Base-by-base conservation (phyloP, 2,329 filamentous ascomycete species). In the Xylariomycetidae sp. region DNA sequence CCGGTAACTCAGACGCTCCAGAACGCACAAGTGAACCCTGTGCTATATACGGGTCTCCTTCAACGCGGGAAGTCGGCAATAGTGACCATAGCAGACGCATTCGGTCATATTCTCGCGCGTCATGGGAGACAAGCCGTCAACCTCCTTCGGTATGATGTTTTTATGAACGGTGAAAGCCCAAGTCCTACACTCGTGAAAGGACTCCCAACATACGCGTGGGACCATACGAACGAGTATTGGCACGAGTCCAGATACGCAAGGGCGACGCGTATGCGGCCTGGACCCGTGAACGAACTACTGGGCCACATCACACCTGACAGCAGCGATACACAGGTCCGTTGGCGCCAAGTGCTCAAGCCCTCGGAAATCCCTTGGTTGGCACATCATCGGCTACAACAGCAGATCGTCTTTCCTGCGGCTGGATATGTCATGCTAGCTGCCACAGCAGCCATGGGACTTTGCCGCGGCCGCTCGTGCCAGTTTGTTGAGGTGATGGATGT, bases 1-100 rank as follows among this genome's bases (percentile, higher is more conserved):
- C 65, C 67, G 0, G 53, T 57, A 0, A 48, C 38, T 3, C 54
- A 65, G 32, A 64, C 51, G 1, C 46, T 63, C 19, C 47, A 54
- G n/a, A 44, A 40, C 4, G 38, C 34, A 1, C 25, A 27, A 6
- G 34, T 38, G 5, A 24, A 33, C 2, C 23, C 34, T 1, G 27
- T 58, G 1, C 53, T 53, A 0, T 65, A 65, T 38, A 40, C 44
- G 0, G 55, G 57, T 2, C 19, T 60, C 0, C 49, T 65, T 0
- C 35, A 46, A 7, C 46, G 63, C 15, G 50, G 48, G 0, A 40
- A 47, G 13, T 48, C 56, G 8, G 57, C 48, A 4, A 19, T 52
- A 2, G 37, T 39, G 13, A 34, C 40, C 0, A 31, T 48, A n/a
- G 31, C 42, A 4, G 25, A 35, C 10, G 42, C 24, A 5, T 36